Base-by-base conservation (phyloP, 1,284 basidiomycete genomes). In the Ustilago cynodontis region DNA sequence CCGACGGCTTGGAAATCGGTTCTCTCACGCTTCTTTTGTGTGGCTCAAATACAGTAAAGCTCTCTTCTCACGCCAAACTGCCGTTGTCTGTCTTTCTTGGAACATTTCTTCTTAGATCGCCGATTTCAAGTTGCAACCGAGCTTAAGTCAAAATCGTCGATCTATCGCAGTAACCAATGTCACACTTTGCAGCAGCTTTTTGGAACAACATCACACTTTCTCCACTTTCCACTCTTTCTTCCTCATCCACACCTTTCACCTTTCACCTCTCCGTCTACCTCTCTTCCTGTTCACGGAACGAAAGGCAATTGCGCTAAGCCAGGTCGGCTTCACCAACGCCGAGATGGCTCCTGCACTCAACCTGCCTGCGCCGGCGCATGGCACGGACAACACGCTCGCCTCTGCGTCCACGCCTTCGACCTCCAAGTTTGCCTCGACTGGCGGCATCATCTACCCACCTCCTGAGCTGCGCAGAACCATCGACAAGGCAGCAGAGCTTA, bases 401-500 rank as follows among this genome's bases (percentile, higher is more conserved):
- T 64, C 76, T 4, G 28, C 65, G 20, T 62, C 66, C 3, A 20
- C 54, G 20, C 24, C 72, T 8, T 49, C 74, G 18, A 57, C 39
- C 33, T 75, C 71, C 37, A 76, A 76, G 47, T 84, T 83, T 53
- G 60, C 67, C 4, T 65, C 77, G 13, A 70, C 78, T 5, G 66
- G 77, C 35, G 84, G 83, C 54, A 53, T 87, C 65, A 87, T 87
- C 63, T 82, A 80, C 50, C 87, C 87, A 20, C 87, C 87, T 14
- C 87, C 87, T 24, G 86, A 86, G 52, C 83, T 88, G 69, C 83
- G 85, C 94, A 93, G 92, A 71, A 94, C 98, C 69, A 95, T 99
- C 80, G 97, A 99, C 89, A 92, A 95, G 85, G 99, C 97, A 7
- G 95, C 97, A 14, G 87, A 90, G n/a, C 95, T 94, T 74, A 93